Percentiles rank a stretch among this genome's conserved stretches.
These are phyloP conservation scores for Cajanus cajan DNA, from an alignment of 306 rosid genomes.

Conservation along the genomic window DNA sequence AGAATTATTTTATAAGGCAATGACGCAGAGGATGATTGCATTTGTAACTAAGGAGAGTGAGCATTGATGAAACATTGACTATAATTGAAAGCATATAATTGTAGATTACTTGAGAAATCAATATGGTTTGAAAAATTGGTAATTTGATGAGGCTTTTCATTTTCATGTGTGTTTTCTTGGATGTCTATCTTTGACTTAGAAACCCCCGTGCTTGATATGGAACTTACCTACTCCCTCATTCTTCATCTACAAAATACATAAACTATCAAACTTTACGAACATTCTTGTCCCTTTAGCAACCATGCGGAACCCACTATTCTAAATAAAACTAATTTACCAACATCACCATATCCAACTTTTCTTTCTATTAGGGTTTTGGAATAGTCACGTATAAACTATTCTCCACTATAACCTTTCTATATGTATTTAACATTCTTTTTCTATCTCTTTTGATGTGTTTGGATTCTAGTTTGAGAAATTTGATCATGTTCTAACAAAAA, in stretches of 20 bases:
- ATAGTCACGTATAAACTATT: no score
- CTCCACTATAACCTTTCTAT: no score
- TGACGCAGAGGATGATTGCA: constrained; percentile 11
- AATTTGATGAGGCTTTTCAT: background rate
- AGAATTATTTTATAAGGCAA: background rate
- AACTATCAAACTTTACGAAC: background rate
- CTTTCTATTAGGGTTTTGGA: background rate
- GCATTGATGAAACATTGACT: constrained; percentile 43
- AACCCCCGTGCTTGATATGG: background rate
- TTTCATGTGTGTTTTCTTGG: background rate
- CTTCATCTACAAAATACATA: background rate
- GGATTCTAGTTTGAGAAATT: no score
- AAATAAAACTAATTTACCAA: background rate
- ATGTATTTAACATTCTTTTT: background rate
- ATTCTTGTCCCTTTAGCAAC: background rate
- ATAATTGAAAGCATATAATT: background rate
- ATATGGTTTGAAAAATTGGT: constrained; percentile 30
- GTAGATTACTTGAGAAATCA: background rate
- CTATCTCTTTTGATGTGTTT: no score
- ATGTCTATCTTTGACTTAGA: constrained; percentile 17
- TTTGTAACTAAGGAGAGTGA: constrained; percentile 6
- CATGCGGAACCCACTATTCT: background rate
- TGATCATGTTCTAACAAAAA: no score
- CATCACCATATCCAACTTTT: background rate
- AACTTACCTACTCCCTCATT: constrained; percentile 28